These are phyloP conservation scores for Thraustotheca clavata DNA, from an alignment of 352 stramenopile species.

Conservation along the genomic window DNA sequence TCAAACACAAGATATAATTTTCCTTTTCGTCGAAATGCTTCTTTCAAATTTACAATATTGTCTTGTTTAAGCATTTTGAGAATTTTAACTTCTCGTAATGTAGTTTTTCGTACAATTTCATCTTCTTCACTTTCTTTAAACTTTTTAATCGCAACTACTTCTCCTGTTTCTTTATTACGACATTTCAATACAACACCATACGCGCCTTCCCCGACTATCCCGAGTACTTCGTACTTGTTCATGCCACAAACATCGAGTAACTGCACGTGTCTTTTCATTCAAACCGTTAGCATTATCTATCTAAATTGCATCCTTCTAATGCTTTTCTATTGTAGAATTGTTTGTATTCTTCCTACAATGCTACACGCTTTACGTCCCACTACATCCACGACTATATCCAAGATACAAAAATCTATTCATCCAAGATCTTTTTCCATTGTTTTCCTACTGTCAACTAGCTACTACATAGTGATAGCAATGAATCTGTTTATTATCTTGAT, in stretches of 20 bases:
- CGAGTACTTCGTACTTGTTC: conserved; percentile 94
- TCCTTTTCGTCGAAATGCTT: conserved; percentile 52
- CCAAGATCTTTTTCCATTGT: too few relatives aligned
- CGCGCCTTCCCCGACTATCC: conserved; percentile 88
- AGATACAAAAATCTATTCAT: too few relatives aligned
- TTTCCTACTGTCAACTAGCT: too few relatives aligned
- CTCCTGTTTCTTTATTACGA: conserved; percentile 72
- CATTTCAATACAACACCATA: conserved; percentile 93
- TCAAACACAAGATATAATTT: conserved; percentile 75
- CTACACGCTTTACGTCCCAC: too few relatives aligned
- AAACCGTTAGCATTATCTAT: too few relatives aligned
- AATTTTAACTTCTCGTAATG: conserved; percentile 72
- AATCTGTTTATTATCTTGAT: too few relatives aligned
- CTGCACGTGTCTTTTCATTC: too few relatives aligned
- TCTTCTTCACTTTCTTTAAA: conserved; percentile 89
- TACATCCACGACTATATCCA: too few relatives aligned
- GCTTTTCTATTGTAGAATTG: too few relatives aligned
- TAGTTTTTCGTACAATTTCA: conserved; percentile 90
- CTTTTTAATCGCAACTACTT: conserved; percentile 68
- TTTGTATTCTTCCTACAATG: too few relatives aligned
- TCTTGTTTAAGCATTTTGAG: conserved; percentile 39
- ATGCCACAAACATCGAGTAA: conserved; percentile 43
- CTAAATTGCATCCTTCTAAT: too few relatives aligned
- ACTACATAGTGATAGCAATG: too few relatives aligned
- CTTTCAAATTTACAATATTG: conserved; percentile 55